phyloP scores from a whole-genome alignment of 2,329 filamentous ascomycete genomes.

The Xylaria polymorpha region DNA sequence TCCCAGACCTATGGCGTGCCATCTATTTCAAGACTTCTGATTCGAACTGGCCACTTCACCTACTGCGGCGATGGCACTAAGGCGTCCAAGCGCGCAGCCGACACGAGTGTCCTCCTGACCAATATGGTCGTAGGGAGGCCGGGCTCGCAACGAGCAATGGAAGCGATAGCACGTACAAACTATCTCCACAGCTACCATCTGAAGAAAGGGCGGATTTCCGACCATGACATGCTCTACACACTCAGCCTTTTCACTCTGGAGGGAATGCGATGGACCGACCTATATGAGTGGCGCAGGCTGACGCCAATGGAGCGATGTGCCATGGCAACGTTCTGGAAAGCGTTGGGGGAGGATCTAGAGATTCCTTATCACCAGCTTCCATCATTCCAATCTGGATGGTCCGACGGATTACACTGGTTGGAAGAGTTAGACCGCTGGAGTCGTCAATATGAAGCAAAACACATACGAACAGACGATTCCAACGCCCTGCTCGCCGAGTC shows the following conservation, averaged over 20 bases:
- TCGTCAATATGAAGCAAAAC: constrained; percentile 58
- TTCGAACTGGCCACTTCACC: constrained; percentile 61
- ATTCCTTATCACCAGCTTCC: constrained; percentile 58
- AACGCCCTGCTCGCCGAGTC: background rate
- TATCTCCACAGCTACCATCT: constrained; percentile 70
- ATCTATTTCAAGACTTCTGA: constrained; percentile 61
- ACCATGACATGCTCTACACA: constrained; percentile 74
- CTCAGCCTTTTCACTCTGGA: constrained; percentile 69
- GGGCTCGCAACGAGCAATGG: constrained; percentile 56
- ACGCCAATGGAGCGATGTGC: constrained; percentile 67
- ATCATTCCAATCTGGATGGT: constrained; percentile 11
- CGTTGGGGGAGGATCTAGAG: constrained; percentile 65
- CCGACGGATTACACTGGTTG: constrained; percentile 59
- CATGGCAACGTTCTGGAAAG: constrained; percentile 68
- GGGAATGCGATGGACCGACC: constrained; percentile 63
- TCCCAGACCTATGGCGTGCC: constrained; percentile 63
- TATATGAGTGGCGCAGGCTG: constrained; percentile 68
- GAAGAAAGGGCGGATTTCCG: constrained; percentile 66
- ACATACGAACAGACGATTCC: constrained; percentile 52
- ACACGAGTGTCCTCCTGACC: constrained; percentile 61
- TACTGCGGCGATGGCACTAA: constrained; percentile 50
- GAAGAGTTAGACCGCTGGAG: constrained; percentile 64
- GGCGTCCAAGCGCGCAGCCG: constrained; percentile 64
- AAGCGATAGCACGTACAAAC: constrained; percentile 72
- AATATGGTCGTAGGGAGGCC: constrained; percentile 60